Conservation (phyloP, 768 basidiomycete species). For the Lactarius sanguifluus region DNA sequence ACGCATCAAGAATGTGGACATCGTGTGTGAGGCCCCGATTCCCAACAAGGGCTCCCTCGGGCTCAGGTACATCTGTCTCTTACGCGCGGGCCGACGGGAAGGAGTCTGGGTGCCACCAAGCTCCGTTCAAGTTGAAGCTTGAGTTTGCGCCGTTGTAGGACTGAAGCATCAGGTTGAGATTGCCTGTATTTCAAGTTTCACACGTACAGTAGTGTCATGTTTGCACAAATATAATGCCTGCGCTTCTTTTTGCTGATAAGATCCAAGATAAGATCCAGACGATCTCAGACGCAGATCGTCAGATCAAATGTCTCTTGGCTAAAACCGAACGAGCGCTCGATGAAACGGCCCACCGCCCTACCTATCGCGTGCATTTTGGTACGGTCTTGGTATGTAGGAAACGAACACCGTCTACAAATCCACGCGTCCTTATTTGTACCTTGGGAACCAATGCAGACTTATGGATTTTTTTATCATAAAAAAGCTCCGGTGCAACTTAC, state of each 20-base stretch:
- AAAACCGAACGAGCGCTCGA: background rate
- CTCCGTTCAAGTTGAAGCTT: constrained; percentile 47
- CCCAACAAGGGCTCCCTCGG: constrained; percentile 72
- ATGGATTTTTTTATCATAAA: too few species aligned
- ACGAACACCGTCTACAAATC: background rate
- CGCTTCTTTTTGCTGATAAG: background rate
- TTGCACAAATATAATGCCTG: background rate
- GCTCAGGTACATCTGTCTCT: constrained; percentile 83
- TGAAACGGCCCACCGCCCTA: background rate
- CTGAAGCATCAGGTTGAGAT: background rate
- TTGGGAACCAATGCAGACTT: background rate
- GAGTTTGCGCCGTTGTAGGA: constrained; percentile 47
- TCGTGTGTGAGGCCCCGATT: constrained; percentile 70
- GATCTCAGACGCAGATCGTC: too few species aligned
- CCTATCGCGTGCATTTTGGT: background rate
- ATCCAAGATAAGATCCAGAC: too few species aligned
- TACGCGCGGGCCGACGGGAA: too few species aligned
- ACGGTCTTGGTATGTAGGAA: background rate
- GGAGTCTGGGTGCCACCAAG: too few species aligned
- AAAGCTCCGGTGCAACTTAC: too few species aligned
- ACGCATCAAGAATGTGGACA: constrained; percentile 86
- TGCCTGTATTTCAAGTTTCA: background rate
- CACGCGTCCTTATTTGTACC: background rate
- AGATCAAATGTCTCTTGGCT: background rate
- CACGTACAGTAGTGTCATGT: background rate